A percentile compares a stretch with the other conserved stretches of the same genome.
Evolutionary conservation across 495 filamentous ascomycete genomes (phyloP).

Genomic region (Podospora comata): DNA sequence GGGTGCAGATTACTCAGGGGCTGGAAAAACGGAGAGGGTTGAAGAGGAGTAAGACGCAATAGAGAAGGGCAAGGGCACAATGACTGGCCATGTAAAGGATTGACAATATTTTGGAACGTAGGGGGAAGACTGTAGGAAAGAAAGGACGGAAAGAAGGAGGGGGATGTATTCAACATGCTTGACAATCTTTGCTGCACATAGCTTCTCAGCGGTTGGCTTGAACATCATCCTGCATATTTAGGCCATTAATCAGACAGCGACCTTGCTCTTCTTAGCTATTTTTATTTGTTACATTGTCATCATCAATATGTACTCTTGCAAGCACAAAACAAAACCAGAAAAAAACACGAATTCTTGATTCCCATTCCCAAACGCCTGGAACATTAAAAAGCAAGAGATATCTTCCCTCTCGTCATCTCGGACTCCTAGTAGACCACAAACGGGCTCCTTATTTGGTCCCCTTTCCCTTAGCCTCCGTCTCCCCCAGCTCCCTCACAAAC

Average conservation of each 20-base stretch:
- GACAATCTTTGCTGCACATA: neutral
- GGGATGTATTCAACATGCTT: neutral
- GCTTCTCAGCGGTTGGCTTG: neutral
- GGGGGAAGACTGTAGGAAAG: neutral
- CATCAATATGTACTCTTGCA: neutral
- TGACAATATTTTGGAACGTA: neutral
- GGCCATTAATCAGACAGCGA: neutral
- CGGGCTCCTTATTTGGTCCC: constrained; percentile 47
- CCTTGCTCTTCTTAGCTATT: neutral
- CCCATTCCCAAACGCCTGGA: neutral
- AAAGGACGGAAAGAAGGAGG: neutral
- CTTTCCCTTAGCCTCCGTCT: constrained; percentile 88
- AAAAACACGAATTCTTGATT: neutral
- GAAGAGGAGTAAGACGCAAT: neutral
- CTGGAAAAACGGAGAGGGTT: neutral
- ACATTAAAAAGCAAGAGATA: neutral
- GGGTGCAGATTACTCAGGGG: neutral
- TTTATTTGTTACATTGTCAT: neutral
- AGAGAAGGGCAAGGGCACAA: neutral
- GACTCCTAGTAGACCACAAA: neutral
- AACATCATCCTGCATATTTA: neutral
- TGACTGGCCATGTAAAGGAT: neutral
- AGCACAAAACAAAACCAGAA: neutral
- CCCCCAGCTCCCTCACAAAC: constrained; percentile 74
- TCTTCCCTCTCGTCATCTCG: neutral